Evolutionary conservation across 495 filamentous ascomycete genomes (phyloP).

Genomic region (Penicillium parvum): DNA sequence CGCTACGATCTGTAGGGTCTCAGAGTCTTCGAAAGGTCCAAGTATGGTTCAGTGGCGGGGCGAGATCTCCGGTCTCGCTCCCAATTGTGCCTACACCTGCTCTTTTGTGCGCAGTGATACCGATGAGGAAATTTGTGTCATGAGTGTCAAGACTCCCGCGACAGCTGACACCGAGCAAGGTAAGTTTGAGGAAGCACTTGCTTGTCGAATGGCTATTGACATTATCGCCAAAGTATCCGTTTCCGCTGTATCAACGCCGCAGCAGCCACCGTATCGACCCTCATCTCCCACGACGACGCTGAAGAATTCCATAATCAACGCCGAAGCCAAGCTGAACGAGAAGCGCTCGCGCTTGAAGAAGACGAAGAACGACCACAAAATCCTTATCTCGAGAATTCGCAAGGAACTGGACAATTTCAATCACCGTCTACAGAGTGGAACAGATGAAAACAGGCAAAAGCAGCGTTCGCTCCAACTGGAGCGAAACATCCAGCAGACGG

Average conservation of each 20-base stretch:
- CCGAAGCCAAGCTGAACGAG: slow-evolving; percentile 73
- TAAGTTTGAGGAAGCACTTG: slow-evolving; percentile 20
- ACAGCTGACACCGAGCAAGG: slow-evolving; percentile 64
- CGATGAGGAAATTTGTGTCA: slow-evolving; percentile 67
- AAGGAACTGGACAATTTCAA: slow-evolving; percentile 78
- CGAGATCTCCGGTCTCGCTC: slow-evolving; percentile 84
- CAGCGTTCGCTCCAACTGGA: slow-evolving; percentile 74
- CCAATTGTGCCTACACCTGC: slow-evolving; percentile 77
- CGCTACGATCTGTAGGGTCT: slow-evolving; percentile 58
- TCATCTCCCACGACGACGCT: slow-evolving; percentile 88
- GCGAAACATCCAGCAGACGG: slow-evolving; percentile 77
- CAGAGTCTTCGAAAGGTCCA: slow-evolving; percentile 48
- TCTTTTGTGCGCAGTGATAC: slow-evolving; percentile 77
- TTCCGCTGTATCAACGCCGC: slow-evolving; percentile 38
- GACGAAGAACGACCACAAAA: slow-evolving; percentile 74
- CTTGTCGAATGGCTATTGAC: background rate
- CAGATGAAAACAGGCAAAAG: slow-evolving; percentile 75
- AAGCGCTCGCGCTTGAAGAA: slow-evolving; percentile 70
- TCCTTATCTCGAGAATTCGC: slow-evolving; percentile 60
- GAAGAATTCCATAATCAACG: slow-evolving; percentile 77
- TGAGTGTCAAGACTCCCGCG: slow-evolving; percentile 73
- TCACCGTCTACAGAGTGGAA: slow-evolving; percentile 64
- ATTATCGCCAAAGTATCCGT: slow-evolving; percentile 27
- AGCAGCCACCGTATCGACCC: slow-evolving; percentile 63
- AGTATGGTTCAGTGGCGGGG: slow-evolving; percentile 61